A percentile compares a stretch with the other conserved stretches of the same genome.
Evolutionary conservation across 1,284 basidiomycete species (phyloP).

Genomic region (Naganishia sp.): DNA sequence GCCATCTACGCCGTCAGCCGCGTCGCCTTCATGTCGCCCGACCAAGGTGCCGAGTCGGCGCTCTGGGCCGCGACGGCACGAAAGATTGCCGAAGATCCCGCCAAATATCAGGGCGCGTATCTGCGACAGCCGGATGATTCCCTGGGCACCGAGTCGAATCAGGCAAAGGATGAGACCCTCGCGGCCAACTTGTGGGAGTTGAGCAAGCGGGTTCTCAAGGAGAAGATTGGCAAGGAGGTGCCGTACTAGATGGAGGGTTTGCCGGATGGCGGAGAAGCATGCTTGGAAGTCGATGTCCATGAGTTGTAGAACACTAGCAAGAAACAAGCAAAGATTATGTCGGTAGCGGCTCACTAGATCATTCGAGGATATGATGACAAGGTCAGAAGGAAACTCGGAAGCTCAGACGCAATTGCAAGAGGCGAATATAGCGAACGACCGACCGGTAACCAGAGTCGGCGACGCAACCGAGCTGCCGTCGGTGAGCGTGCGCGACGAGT

Average conservation of each 20-base stretch:
- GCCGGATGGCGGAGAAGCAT: neutral
- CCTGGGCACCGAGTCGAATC: constrained; percentile 42
- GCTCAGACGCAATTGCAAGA: too few species aligned
- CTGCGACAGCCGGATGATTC: constrained; percentile 33
- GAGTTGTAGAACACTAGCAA: too few species aligned
- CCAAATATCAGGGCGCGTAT: constrained; percentile 37
- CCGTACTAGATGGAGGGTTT: constrained; percentile 1
- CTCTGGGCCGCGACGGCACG: constrained; percentile 44
- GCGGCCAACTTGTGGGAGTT: constrained; percentile 45
- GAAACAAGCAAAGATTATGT: too few species aligned
- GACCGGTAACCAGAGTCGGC: too few species aligned
- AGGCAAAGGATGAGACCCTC: constrained; percentile 43
- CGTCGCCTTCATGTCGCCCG: constrained; percentile 46
- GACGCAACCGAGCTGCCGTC: too few species aligned
- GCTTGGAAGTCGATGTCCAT: too few species aligned
- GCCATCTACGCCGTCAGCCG: constrained; percentile 40
- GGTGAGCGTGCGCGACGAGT: too few species aligned
- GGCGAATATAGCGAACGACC: too few species aligned
- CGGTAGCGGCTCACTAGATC: too few species aligned
- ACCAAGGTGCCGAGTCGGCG: constrained; percentile 47
- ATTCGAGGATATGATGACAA: too few species aligned
- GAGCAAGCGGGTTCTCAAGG: constrained; percentile 42
- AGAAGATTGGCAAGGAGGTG: constrained; percentile 43
- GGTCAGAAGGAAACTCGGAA: too few species aligned
- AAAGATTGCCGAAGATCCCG: constrained; percentile 30